Percentiles rank a stretch among this genome's conserved stretches.
These are phyloP conservation scores for Mariannaea elegans DNA, from an alignment of 2,329 filamentous ascomycete genomes.

Conservation along the genomic window DNA sequence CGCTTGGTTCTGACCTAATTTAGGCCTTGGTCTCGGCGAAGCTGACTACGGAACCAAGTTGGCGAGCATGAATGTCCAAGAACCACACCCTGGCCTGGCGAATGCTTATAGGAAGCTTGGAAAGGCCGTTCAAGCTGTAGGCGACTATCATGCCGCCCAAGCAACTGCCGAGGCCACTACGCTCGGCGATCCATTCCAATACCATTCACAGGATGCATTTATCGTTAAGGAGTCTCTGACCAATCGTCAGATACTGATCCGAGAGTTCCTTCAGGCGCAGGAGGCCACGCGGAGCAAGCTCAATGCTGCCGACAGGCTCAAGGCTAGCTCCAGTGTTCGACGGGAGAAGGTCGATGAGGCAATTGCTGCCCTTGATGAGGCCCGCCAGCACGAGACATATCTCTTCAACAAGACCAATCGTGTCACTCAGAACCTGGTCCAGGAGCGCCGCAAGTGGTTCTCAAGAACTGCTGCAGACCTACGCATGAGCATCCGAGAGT, in stretches of 20 bases:
- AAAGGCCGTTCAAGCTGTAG: constrained; percentile 90
- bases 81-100: constrained; percentile 86
- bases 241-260: constrained; percentile 94
- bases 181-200: constrained; percentile 90
- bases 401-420: constrained; percentile 86
- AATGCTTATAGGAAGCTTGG: constrained; percentile 96
- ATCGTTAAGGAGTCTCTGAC: constrained; percentile 98
- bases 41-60: constrained; percentile 94
- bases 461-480: constrained; percentile 85
- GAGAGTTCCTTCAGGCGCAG: constrained; percentile 92
- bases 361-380: constrained; percentile 90
- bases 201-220: constrained; percentile 94
- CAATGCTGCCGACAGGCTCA: constrained; percentile 86
- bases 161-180: constrained; percentile 96
- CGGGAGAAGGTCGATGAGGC: constrained; percentile 98
- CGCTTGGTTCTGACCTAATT: constrained; percentile 32
- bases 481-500: constrained; percentile 85
- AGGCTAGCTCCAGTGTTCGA: constrained; percentile 84
- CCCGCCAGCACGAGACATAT: constrained; percentile 80
- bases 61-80: constrained; percentile 85
- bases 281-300: constrained; percentile 84
- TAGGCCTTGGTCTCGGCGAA: constrained; percentile 90
- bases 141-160: constrained; percentile 95
- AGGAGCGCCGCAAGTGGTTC: constrained; percentile 93
- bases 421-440: constrained; percentile 87